Percentiles rank a stretch among this genome's conserved stretches.
Evolutionary conservation across 2,329 filamentous ascomycete species (phyloP).

Genomic region (Cryphonectria radicalis): DNA sequence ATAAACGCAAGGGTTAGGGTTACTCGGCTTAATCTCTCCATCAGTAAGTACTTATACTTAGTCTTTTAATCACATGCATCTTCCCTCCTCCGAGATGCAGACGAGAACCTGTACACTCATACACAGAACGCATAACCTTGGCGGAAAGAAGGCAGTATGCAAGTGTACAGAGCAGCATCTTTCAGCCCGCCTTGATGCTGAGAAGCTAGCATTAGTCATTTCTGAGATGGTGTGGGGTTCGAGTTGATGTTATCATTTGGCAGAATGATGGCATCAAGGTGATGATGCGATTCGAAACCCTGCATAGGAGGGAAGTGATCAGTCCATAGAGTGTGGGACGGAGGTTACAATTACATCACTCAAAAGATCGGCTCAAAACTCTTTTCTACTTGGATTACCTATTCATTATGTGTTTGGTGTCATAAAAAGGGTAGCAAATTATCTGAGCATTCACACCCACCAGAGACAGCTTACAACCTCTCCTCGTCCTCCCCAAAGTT

Average conservation of each 20-base stretch:
- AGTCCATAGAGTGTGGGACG: background rate
- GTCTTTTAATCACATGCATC: no score
- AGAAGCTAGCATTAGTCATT: background rate
- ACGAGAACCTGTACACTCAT: no score
- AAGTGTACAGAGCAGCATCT: background rate
- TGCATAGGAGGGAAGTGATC: background rate
- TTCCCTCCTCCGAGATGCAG: no score
- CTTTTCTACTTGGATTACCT: background rate
- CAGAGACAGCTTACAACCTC: background rate
- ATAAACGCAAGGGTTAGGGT: no score
- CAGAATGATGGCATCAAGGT: slow-evolving; percentile 7
- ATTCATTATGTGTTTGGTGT: background rate
- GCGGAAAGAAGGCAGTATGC: background rate
- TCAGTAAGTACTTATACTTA: no score
- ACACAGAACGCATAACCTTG: background rate
- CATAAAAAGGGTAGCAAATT: background rate
- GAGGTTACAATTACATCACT: background rate
- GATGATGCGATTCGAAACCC: background rate
- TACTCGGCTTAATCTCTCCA: no score
- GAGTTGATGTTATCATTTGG: slow-evolving; percentile 4
- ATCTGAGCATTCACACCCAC: background rate
- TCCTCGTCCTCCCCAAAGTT: background rate
- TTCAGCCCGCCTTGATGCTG: background rate
- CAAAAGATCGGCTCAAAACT: background rate
- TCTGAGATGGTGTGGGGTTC: slow-evolving; percentile 1